phyloP scores from a whole-genome alignment of 768 basidiomycete genomes.

The Symmetrospora coprosmae region DNA sequence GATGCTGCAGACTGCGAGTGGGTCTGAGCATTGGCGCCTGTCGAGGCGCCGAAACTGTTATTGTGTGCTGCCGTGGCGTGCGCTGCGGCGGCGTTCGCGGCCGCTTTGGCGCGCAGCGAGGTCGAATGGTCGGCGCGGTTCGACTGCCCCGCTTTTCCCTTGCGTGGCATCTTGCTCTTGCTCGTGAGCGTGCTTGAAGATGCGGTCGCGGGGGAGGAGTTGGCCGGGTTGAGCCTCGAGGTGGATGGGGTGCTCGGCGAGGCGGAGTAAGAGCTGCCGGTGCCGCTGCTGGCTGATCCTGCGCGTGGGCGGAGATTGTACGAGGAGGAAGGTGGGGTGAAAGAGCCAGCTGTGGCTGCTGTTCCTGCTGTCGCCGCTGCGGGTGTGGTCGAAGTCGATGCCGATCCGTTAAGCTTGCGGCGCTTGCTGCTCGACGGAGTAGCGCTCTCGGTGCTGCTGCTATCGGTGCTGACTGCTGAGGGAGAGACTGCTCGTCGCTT shows the following conservation, averaged over 20 bases:
- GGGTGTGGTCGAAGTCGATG: background rate
- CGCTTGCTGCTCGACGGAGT: constrained; percentile 11
- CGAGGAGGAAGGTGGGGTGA: too few species aligned
- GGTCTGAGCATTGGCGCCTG: background rate
- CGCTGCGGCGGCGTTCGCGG: constrained; percentile 13
- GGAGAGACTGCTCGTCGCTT: constrained; percentile 30
- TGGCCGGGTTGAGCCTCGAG: constrained; percentile 5
- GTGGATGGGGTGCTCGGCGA: background rate
- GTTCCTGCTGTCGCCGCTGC: too few species aligned
- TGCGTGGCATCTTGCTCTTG: constrained; percentile 28
- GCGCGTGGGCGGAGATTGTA: constrained; percentile 22
- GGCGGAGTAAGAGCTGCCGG: background rate
- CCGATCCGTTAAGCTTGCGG: background rate
- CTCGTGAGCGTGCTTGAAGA: background rate
- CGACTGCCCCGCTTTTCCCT: constrained; percentile 21
- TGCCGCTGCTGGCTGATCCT: background rate
- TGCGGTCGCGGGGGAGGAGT: background rate
- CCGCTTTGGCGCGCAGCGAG: constrained; percentile 1
- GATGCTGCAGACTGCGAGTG: background rate
- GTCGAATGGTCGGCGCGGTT: background rate
- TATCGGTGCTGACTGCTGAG: background rate
- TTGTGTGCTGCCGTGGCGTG: background rate
- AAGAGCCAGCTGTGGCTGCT: too few species aligned
- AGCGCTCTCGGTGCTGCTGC: background rate
- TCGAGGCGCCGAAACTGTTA: background rate